These are phyloP conservation scores for Trichoderma asperelloides DNA, from an alignment of 495 filamentous ascomycete genomes.

Conservation along the genomic window DNA sequence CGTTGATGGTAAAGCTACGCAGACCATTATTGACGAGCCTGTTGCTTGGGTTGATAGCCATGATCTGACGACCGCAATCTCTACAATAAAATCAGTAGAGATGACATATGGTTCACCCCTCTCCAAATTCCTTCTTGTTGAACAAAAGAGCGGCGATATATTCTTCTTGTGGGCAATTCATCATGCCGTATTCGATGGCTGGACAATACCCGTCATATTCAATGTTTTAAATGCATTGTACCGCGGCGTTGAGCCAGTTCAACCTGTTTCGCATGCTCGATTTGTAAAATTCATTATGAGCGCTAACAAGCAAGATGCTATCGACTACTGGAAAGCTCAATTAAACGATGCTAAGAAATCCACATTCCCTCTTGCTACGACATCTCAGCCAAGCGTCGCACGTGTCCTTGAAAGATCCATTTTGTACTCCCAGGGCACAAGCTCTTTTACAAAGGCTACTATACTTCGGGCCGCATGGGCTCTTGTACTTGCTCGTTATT, in stretches of 20 bases:
- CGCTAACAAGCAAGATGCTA: not conserved
- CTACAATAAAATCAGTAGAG: not conserved
- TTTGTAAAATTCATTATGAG: slow-evolving; percentile 1
- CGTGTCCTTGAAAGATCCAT: slow-evolving; percentile 6
- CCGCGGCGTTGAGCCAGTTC: not conserved
- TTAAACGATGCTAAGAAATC: not conserved
- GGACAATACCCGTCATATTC: not conserved
- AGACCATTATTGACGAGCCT: not conserved
- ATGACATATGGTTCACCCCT: slow-evolving; percentile 3
- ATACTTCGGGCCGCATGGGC: slow-evolving; percentile 29
- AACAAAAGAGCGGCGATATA: slow-evolving; percentile 3
- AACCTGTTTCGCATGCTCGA: not conserved
- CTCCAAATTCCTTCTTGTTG: not conserved
- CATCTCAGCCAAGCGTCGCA: not conserved
- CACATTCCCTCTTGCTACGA: not conserved
- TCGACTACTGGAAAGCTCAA: slow-evolving; percentile 5
- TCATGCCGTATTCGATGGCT: slow-evolving; percentile 11
- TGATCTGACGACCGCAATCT: not conserved
- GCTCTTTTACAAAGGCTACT: slow-evolving; percentile 21
- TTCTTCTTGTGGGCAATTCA: slow-evolving; percentile 11
- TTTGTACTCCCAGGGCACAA: slow-evolving; percentile 19
- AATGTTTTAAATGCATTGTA: not conserved
- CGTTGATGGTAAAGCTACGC: not conserved
- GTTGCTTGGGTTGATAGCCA: not conserved
- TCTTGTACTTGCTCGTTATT: slow-evolving; percentile 22